Base-by-base conservation (phyloP, 176 grass and related monocot species). In the Tillandsia leiboldiana region DNA sequence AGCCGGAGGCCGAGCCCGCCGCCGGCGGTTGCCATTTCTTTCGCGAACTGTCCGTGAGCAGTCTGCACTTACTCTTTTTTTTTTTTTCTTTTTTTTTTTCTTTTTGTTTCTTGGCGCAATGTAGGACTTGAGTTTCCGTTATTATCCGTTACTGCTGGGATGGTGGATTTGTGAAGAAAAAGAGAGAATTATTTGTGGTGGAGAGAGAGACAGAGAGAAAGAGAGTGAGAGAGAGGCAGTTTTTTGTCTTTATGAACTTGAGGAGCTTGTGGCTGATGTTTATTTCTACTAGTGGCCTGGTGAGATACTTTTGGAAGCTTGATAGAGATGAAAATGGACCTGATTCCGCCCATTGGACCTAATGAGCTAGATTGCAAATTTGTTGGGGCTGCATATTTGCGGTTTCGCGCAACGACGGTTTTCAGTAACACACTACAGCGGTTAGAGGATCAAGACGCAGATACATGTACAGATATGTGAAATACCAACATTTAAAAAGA, bases 1-100 rank as follows among this genome's bases (percentile, higher is more conserved):
- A 87, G 85, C 57, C 76, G 73, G 85, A 87, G 85, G 57, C 81
- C 77, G 0, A 87, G 77, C 33, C 33, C 33, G 72, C 81, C 65
- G 33, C 29, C 65, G 7, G 65, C 29, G 14, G 80, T 75, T 51
- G 77, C 85, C 85, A 87, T 87, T 66, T 53, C 51, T 49, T 72
- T 58, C 18, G 54, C 17, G 54, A 22, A 59, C 20, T 17, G 54
- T 17, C 14, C 5, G 54, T 17, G 20, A 14, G 54, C 20, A 59
- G 20, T 59, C 14, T 59, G 33, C 54, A 17, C 54, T 59, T 1
- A n/a, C 3, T 15, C 0, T 9, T 42, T 42, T 42, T 42, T 42
- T 42, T 6, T 42, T 3, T 0, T 42, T 4, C 0, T 4, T 42
- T 42, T 42, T 4, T 42, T 42, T 29, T 29, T 3, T 20, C 20